Evolutionary conservation across 202 grass and related monocot species (phyloP).

Genomic region (Bolboschoenoplectus hybrid): DNA sequence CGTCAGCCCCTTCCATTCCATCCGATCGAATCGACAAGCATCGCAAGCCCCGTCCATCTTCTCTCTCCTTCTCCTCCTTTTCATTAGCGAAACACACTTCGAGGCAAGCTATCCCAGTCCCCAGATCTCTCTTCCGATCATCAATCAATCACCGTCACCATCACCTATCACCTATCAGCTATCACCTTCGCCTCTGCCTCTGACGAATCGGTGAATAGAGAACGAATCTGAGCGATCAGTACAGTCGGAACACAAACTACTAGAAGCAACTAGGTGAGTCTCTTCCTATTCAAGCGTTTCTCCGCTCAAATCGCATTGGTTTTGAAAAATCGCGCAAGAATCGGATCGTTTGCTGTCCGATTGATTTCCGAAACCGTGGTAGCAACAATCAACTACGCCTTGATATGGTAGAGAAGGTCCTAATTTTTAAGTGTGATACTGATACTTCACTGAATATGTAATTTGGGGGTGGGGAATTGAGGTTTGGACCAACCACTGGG

Average conservation of each 20-base stretch:
- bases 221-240: background rate
- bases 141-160: background rate
- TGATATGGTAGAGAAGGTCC: background rate
- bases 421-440: background rate
- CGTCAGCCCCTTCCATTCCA: too few species aligned
- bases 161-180: background rate
- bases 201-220: background rate
- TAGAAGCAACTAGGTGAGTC: background rate
- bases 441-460: too few species aligned
- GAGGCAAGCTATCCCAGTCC: too few species aligned
- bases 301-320: background rate
- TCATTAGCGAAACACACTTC: background rate
- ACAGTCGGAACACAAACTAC: background rate
- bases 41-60: too few species aligned
- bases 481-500: too few species aligned
- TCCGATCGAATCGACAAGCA: too few species aligned
- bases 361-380: background rate
- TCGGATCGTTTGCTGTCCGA: background rate
- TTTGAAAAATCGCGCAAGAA: background rate
- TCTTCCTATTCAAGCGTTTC: background rate
- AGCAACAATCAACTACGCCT: background rate
- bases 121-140: conserved; percentile 10
- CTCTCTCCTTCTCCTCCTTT: background rate
- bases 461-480: too few species aligned
- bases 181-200: background rate